phyloP scores from a whole-genome alignment of 495 filamentous ascomycete genomes.

The Beverwykella pulmonaria region DNA sequence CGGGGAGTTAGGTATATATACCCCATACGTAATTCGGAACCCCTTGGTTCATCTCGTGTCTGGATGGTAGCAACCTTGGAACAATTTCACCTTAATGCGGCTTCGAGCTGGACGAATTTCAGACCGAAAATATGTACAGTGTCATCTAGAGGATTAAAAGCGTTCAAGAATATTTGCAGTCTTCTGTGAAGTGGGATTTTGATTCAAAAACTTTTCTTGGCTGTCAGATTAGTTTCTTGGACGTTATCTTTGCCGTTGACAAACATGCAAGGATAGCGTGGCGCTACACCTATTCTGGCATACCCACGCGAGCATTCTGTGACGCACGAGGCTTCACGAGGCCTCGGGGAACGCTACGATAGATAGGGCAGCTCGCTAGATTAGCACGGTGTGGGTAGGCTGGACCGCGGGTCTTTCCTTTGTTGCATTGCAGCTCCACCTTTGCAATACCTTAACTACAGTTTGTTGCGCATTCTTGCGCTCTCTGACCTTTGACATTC shows the following conservation, averaged over 20 bases:
- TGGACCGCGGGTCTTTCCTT: background rate
- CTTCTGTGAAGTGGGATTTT: too few species aligned
- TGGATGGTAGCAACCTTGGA: too few species aligned
- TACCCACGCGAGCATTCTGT: background rate
- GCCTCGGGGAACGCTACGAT: constrained; percentile 12
- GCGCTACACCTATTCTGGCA: background rate
- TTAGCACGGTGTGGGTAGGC: background rate
- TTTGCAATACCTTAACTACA: background rate
- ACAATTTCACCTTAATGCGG: too few species aligned
- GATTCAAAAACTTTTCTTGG: background rate
- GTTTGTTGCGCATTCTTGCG: background rate
- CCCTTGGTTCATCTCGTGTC: too few species aligned
- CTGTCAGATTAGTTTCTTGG: background rate
- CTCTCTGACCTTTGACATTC: background rate
- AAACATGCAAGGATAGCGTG: background rate
- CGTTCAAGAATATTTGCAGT: too few species aligned
- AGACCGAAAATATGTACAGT: too few species aligned
- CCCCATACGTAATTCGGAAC: too few species aligned
- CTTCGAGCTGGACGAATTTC: too few species aligned
- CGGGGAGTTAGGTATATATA: too few species aligned
- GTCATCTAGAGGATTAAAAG: too few species aligned
- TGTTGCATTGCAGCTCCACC: background rate
- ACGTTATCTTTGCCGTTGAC: background rate
- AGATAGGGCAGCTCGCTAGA: constrained; percentile 4
- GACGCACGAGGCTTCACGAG: constrained; percentile 12